Base-by-base conservation (phyloP, 2,329 filamentous ascomycete genomes). In the Colletotrichum viniferum region DNA sequence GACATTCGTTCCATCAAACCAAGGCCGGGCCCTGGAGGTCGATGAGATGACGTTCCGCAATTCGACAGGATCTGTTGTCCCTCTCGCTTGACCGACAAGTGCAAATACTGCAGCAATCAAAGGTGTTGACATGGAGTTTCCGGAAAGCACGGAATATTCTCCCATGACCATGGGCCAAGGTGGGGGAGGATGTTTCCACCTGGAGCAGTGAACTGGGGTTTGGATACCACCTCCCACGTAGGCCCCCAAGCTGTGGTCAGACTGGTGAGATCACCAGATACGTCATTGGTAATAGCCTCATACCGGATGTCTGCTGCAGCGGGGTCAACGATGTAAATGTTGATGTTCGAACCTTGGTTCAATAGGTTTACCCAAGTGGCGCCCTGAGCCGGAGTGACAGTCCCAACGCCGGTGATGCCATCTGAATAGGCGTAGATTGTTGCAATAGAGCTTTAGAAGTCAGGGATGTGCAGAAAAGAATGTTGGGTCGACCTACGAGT, bases 81-180 rank as follows among this genome's bases (percentile, higher is more conserved):
- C 81, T 12, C 81, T 77, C 21, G 77, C 80, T 61, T 83, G 79
- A 12, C 77, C 76, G 55, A 84, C 76, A 26, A 85, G 80, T 18
- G 81, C 83, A 24, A 80, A 79, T 26, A 83, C 80, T 64, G 82
- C 85, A n/a, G 88, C 87, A 5, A 85, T 82, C 32, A 88, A 80
- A 24, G 89, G 87, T 76, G 85, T 85, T 14, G 88, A 86, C 89
- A 91, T 91, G 2, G 88, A 90, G 0, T 89, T 91, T 12, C 90
- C 90, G 26, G 85, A 88, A 26, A 88, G 81, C 18, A 90, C 85
- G 32, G 84, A 86, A 73, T 90, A 91, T 4, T 80, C 78, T 5
- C 85, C 85, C 64, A 64, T 61, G 2, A 81, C 34, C n/a, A 67
- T 7, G 0, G 75, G 77, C 21, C 62, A 77, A 2, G 77, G 79